These are phyloP conservation scores for Stemphylium lycopersici DNA, from an alignment of 2,329 filamentous ascomycete genomes.

Conservation along the genomic window DNA sequence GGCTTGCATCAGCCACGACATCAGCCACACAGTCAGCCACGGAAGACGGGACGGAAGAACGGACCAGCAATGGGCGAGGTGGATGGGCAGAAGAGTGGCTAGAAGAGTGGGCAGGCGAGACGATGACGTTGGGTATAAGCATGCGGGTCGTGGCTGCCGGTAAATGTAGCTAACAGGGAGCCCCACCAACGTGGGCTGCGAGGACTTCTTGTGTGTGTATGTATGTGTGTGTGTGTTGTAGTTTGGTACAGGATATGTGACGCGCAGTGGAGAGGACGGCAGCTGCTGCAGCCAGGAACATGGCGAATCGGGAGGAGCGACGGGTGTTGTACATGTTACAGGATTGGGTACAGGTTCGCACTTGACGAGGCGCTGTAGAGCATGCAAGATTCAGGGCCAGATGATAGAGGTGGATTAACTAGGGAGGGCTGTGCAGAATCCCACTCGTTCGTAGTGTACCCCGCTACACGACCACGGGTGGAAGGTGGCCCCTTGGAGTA, in stretches of 20 bases:
- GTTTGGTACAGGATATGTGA: not conserved
- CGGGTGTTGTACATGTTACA: not conserved
- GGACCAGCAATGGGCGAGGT: constrained; percentile 1
- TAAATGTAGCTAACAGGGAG: not conserved
- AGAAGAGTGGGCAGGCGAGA: not conserved
- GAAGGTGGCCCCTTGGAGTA: constrained; percentile 9
- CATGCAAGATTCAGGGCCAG: too few species aligned
- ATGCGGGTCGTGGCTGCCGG: constrained; percentile 9
- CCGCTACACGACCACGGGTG: constrained; percentile 8
- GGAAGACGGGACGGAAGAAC: constrained; percentile 1
- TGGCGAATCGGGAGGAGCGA: constrained; percentile 4
- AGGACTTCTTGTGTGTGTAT: not conserved
- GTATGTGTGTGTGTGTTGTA: not conserved
- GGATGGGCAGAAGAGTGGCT: too few species aligned
- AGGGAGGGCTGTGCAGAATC: constrained; percentile 1
- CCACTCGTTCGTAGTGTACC: constrained; percentile 10
- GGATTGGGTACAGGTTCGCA: not conserved
- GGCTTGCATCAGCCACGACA: constrained; percentile 9
- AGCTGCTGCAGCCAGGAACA: constrained; percentile 5
- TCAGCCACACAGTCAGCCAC: constrained; percentile 8
- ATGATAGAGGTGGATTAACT: not conserved
- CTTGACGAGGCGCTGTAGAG: not conserved
- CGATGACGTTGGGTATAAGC: constrained; percentile 1
- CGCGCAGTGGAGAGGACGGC: not conserved
- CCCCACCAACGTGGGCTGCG: constrained; percentile 2